phyloP scores from a whole-genome alignment of 352 stramenopile species.

The Globisporangium megalacanthum region DNA sequence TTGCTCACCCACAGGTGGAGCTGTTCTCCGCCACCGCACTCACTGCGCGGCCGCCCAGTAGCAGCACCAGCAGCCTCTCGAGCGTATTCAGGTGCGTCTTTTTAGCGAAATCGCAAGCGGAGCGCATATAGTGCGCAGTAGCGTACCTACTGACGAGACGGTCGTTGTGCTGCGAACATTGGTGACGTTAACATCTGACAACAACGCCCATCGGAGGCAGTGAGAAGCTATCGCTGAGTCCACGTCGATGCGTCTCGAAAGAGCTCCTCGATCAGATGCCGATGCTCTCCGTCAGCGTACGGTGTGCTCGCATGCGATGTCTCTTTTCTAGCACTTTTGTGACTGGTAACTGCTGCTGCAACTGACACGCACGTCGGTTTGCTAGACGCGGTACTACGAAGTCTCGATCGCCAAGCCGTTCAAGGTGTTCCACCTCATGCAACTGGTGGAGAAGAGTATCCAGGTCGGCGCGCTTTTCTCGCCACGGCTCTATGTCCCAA shows the following conservation, averaged over 20 bases:
- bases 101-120: too few species aligned
- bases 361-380: neutral
- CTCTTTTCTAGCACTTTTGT: neutral
- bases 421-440: constrained; percentile 74
- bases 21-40: constrained; percentile 18
- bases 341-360: neutral
- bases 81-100: constrained; percentile 6
- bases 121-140: neutral
- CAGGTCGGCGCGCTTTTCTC: constrained; percentile 69
- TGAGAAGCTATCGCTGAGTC: constrained; percentile 30
- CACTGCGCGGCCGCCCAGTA: neutral
- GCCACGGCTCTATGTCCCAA: constrained; percentile 65
- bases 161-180: neutral
- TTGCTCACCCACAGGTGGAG: constrained; percentile 18
- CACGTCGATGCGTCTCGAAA: constrained; percentile 51
- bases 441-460: constrained; percentile 76
- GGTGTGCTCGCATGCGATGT: neutral
- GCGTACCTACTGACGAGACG: neutral
- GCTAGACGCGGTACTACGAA: constrained; percentile 54
- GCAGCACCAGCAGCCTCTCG: constrained; percentile 4
- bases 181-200: neutral
- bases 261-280: constrained; percentile 72
- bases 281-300: constrained; percentile 52
- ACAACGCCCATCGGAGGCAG: neutral
- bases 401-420: constrained; percentile 47